A percentile compares a stretch with the other conserved stretches of the same genome.
phyloP scores from a whole-genome alignment of 2,329 filamentous ascomycete genomes.

The Aspergillus sp. region DNA sequence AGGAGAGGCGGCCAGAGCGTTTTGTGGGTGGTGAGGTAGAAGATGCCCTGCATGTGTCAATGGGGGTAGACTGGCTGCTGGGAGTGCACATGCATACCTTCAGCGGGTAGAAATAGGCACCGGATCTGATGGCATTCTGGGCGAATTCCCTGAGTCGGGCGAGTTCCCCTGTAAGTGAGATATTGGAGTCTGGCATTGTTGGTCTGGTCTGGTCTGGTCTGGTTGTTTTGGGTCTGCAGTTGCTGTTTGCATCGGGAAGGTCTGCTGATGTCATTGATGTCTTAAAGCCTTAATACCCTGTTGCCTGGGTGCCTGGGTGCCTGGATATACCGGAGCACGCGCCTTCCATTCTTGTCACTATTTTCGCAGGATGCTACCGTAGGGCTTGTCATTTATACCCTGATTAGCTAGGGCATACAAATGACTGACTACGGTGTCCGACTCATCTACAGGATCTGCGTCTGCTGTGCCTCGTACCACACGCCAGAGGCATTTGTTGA shows the following conservation, averaged over 20 bases:
- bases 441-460: too few species aligned
- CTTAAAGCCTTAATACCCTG: too few species aligned
- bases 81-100: conserved; percentile 39
- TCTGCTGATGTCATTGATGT: too few species aligned
- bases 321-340: too few species aligned
- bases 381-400: too few species aligned
- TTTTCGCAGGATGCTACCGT: too few species aligned
- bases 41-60: conserved; percentile 41
- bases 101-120: conserved; percentile 78
- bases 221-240: not conserved
- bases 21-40: conserved; percentile 50
- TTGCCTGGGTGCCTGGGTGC: too few species aligned
- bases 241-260: not conserved
- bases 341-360: too few species aligned
- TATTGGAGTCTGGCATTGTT: conserved; percentile 44
- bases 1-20: conserved; percentile 51
- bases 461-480: too few species aligned
- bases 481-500: too few species aligned
- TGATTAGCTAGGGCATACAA: too few species aligned
- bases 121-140: conserved; percentile 61
- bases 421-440: too few species aligned
- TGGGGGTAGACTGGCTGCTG: not conserved
- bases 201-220: not conserved
- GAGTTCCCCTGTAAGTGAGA: conserved; percentile 59
- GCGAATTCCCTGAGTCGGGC: conserved; percentile 55